phyloP scores from a whole-genome alignment of 352 stramenopile species.

The Globisporangium uncinulatum region DNA sequence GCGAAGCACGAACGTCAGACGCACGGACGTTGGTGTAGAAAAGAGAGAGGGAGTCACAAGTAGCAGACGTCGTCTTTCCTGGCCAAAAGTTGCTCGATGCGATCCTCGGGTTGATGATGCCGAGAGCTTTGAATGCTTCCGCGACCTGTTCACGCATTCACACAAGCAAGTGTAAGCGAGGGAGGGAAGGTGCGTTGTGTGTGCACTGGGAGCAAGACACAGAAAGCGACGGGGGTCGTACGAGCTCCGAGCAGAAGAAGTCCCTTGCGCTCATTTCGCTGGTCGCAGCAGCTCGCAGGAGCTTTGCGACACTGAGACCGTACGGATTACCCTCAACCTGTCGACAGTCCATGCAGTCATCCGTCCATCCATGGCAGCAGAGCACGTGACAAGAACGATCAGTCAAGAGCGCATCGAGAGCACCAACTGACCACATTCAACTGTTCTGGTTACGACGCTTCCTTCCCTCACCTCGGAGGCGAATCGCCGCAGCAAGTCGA shows the following conservation, averaged over 20 bases:
- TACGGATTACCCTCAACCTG: constrained; percentile 47
- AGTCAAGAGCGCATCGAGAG: background rate
- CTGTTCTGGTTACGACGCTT: background rate
- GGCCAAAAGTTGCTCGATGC: constrained; percentile 55
- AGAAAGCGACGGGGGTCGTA: constrained; percentile 9
- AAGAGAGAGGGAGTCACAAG: background rate
- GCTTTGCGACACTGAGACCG: constrained; percentile 41
- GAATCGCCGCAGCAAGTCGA: constrained; percentile 43
- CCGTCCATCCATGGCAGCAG: background rate
- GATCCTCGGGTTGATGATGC: constrained; percentile 29
- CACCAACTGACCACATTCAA: background rate
- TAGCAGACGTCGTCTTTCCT: constrained; percentile 7
- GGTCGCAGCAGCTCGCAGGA: constrained; percentile 26
- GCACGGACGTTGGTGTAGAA: background rate
- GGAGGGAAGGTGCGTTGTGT: background rate
- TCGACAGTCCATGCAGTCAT: background rate
- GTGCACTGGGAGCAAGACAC: background rate
- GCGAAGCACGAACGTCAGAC: background rate
- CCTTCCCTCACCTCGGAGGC: constrained; percentile 19
- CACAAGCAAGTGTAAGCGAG: background rate
- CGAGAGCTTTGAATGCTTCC: constrained; percentile 49
- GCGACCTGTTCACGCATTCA: constrained; percentile 25
- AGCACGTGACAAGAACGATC: background rate
- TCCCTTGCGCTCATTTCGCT: constrained; percentile 10
- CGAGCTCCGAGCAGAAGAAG: constrained; percentile 71